Percentiles rank a stretch among this genome's conserved stretches.
These are phyloP conservation scores for Elsinoe ampelina DNA, from an alignment of 2,329 filamentous ascomycete genomes.

Conservation along the genomic window DNA sequence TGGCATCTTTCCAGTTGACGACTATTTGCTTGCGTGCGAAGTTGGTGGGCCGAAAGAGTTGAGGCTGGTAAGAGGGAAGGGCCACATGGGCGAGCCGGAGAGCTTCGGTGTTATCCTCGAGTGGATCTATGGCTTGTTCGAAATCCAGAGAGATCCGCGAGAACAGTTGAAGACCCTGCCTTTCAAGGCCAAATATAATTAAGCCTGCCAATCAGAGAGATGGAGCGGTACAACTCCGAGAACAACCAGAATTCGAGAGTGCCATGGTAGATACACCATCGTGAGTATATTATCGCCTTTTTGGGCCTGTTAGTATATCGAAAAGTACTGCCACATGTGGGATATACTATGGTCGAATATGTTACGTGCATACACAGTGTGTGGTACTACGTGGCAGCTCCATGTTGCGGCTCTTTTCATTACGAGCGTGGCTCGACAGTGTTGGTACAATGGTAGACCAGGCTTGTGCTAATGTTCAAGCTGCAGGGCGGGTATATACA, in stretches of 20 bases:
- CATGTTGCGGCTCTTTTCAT: no score
- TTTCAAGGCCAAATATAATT: slow-evolving; percentile 36
- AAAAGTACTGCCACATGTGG: no score
- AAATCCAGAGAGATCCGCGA: slow-evolving; percentile 32
- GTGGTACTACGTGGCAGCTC: no score
- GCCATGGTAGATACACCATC: no score
- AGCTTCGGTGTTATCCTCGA: slow-evolving; percentile 40
- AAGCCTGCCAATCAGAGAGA: not conserved
- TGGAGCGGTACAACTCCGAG: not conserved
- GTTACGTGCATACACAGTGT: no score
- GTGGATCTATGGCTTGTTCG: slow-evolving; percentile 43
- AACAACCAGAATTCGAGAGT: no score
- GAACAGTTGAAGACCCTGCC: slow-evolving; percentile 40
- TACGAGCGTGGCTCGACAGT: no score
- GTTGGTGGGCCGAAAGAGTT: slow-evolving; percentile 46
- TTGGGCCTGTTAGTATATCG: no score
- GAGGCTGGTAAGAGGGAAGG: slow-evolving; percentile 34
- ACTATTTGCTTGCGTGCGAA: slow-evolving; percentile 46
- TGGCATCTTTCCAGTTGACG: slow-evolving; percentile 55
- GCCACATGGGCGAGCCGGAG: slow-evolving; percentile 45
- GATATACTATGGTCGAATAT: no score
- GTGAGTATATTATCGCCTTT: no score
- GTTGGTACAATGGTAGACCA: no score
- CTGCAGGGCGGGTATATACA: slow-evolving; percentile 21
- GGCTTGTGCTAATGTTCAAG: no score